A percentile compares a stretch with the other conserved stretches of the same genome.
These are phyloP conservation scores for Cucurbitaria berberidis DNA, from an alignment of 2,329 filamentous ascomycete genomes.

Conservation along the genomic window DNA sequence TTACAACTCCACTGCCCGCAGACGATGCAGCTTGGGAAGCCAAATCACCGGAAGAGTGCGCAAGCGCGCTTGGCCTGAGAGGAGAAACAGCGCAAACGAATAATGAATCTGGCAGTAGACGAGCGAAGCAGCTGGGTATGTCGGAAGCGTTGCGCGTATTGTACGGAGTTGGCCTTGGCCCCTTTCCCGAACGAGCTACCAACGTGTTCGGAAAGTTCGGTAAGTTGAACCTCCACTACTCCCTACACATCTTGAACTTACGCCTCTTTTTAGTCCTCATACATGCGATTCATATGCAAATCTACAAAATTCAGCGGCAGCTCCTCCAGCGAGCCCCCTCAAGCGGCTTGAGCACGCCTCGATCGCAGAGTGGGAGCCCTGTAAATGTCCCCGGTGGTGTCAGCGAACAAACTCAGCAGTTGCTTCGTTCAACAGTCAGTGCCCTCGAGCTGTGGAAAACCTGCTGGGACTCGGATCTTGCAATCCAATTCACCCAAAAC, in stretches of 20 bases:
- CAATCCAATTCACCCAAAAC: constrained; percentile 68
- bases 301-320: constrained; percentile 61
- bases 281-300: constrained; percentile 69
- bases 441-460: constrained; percentile 75
- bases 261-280: constrained; percentile 61
- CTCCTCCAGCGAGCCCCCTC: constrained; percentile 41
- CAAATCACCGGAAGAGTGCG: constrained; percentile 63
- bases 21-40: constrained; percentile 80
- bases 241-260: constrained; percentile 9
- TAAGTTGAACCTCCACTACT: constrained; percentile 10
- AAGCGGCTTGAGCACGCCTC: constrained; percentile 62
- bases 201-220: constrained; percentile 75
- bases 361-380: constrained; percentile 59
- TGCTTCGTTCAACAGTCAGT: constrained; percentile 53
- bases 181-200: constrained; percentile 69
- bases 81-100: constrained; percentile 62
- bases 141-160: constrained; percentile 66
- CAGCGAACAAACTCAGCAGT: constrained; percentile 56
- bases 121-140: constrained; percentile 69
- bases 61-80: constrained; percentile 68
- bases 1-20: constrained; percentile 70
- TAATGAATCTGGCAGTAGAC: constrained; percentile 68
- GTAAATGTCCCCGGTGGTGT: constrained; percentile 53
- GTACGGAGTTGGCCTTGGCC: constrained; percentile 62
- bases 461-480: constrained; percentile 74